Evolutionary conservation across 192 early-diverging fungal genomes (phyloP).

Genomic region (Gonapodya sp.): DNA sequence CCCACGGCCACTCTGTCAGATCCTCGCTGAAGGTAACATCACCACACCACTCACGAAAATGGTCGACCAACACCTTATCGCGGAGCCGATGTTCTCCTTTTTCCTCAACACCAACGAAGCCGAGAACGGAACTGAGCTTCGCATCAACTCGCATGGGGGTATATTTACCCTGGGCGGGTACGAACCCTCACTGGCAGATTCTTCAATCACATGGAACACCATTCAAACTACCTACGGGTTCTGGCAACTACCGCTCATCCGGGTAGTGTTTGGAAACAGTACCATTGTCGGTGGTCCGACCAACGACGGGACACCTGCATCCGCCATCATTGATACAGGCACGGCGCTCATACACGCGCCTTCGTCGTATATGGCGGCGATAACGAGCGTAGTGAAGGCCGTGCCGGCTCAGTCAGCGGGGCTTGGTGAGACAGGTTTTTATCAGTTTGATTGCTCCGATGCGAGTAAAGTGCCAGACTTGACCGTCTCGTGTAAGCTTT

Average conservation of each 20-base stretch:
- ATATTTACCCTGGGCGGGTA: neutral
- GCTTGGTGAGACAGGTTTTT: neutral
- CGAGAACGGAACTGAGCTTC: neutral
- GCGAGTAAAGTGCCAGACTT: neutral
- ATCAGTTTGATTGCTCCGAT: neutral
- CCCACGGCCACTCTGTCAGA: too few relatives aligned
- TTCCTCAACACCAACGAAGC: neutral
- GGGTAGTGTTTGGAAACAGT: neutral
- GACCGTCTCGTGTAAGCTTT: neutral
- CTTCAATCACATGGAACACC: neutral
- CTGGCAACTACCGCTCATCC: neutral
- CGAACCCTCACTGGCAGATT: neutral
- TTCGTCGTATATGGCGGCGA: neutral
- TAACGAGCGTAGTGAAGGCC: neutral
- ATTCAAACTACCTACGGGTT: neutral
- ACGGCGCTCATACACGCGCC: neutral
- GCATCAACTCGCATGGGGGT: neutral
- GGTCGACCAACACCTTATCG: neutral
- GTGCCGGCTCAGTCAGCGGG: neutral
- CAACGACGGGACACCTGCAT: neutral
- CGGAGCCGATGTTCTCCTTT: neutral
- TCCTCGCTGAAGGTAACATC: neutral
- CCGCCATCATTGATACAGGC: neutral
- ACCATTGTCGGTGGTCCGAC: neutral
- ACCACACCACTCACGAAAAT: neutral